Evolutionary conservation across 2,329 filamentous ascomycete genomes (phyloP), one percentile per base, ranked within the genome.

Genomic region (Aureobasidium leucospermi): DNA sequence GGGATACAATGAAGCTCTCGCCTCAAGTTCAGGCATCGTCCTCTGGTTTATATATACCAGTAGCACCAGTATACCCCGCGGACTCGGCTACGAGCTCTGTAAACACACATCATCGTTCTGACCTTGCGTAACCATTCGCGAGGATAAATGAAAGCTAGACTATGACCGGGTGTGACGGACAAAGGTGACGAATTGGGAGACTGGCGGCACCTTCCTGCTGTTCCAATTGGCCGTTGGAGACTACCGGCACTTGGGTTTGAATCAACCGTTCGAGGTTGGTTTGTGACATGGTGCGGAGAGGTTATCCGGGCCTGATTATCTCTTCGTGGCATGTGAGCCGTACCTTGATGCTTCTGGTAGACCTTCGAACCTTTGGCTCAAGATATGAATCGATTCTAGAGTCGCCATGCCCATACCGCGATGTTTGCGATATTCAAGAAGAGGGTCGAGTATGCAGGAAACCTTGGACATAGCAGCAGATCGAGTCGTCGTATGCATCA

Each of bases 11-110:
- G 4, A 23, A 42, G 28, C 9, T 53, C 42, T 42, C 28, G 38
- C 38, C 49, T 53, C 28, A 32, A 38, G 31, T 3, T 46, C 52
- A 36, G 16, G 41, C 6, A 45, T 23, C 41, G 13, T 28, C 3
- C 13, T 10, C 19, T 39, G 16, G 10, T n/a, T n/a, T 13, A 42
- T 53, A 53, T 53, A 53, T 42, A 52, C 31, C 34, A 53, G 49
- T 53, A 53, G 49, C 49, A 42, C 49, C 36, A 53, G 6, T 23
- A 28, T 45, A 56, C 52, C 41, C 52, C 41, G 41, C 52, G 39
- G 49, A 15, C 39, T 38, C 52, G 41, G 31, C 16, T 36, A 36
- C n/a, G 28, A 19, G 15, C 19, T 2, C 11, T 2, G 28, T 16
- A 3, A 39, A 15, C 2, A 11, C 16, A 43, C 51, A 42, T 56